Evolutionary conservation across 306 rosid genomes (phyloP).

Genomic region (Ormosia semicastrata): DNA sequence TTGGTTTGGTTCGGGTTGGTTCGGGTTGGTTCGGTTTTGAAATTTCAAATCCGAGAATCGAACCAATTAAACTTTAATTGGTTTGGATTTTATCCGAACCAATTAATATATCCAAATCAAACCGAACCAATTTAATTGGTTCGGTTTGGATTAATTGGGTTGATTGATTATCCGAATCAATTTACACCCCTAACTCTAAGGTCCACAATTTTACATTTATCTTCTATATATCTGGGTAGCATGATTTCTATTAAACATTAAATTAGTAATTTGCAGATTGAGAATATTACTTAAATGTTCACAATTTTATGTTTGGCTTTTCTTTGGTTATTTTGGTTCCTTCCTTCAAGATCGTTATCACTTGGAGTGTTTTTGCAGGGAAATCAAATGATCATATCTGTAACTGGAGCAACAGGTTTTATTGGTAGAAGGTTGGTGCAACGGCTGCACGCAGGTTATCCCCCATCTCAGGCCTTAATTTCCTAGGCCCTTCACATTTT

Average conservation of each 20-base stretch:
- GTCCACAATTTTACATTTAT: background rate
- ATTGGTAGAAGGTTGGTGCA: conserved; percentile 91
- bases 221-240: background rate
- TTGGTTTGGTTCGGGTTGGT: too few species aligned
- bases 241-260: background rate
- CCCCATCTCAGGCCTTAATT: conserved; percentile 20
- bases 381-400: conserved; percentile 66
- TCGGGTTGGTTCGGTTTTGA: too few species aligned
- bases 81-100: too few species aligned
- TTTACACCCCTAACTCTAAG: too few species aligned
- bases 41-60: too few species aligned
- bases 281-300: background rate
- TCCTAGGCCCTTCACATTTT: background rate
- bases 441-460: conserved; percentile 79
- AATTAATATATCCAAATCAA: too few species aligned
- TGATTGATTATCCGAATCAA: too few species aligned
- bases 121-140: too few species aligned
- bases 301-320: background rate
- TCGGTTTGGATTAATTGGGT: too few species aligned
- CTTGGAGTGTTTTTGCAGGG: conserved; percentile 47
- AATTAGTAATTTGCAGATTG: background rate
- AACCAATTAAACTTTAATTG: too few species aligned
- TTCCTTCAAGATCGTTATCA: conserved; percentile 44
- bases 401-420: conserved; percentile 98
- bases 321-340: conserved; percentile 19